Evolutionary conservation across 345 rosid species (phyloP), one percentile per base, ranked within the genome.

Genomic region (Eucalyptus dawsonii): DNA sequence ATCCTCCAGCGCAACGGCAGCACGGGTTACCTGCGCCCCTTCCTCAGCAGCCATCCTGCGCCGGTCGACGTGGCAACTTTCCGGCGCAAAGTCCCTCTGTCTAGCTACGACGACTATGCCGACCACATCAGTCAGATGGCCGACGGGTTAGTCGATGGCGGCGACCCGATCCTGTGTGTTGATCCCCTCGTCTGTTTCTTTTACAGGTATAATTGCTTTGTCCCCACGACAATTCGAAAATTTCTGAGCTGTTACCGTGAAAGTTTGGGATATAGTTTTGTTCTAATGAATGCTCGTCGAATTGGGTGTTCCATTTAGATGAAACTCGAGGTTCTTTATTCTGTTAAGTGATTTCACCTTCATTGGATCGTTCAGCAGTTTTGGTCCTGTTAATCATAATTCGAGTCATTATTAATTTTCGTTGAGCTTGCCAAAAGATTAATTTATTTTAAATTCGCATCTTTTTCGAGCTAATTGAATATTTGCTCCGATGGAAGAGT

Each of bases 101-200:
- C 95, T 51, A 45, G 86, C 86, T 93, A 94, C 81, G 95, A 92
- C 25, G 92, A 94, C 54, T 94, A 92, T 91, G 91, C 88, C 19
- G 92, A 90, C 88, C 91, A 83, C 88, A 93, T 93, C 89, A 90
- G 88, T 86, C 92, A 80, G 85, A 50, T 92, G 92, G 94, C 93
- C 85, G 34, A 89, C 29, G 93, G 92, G 60, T 51, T 31, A 44
- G 85, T 31, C 31, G 65, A 42, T 51, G 88, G 44, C 58, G 87
- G 56, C 50, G 88, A 89, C 11, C 93, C 88, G 6, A 86, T 91
- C 87, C 88, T 94, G 49, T 92, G 94, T 88, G 91, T 91, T 80
- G 95, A 92, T 81, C 93, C 93, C 76, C 90, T 93, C 29, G 88
- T 93, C 17, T 93, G 94, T 86, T 93, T 92, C 92, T 93, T 94